A percentile compares a stretch with the other conserved stretches of the same genome.
Evolutionary conservation across 2,329 filamentous ascomycete species (phyloP).

Genomic region (Podosphaera xanthii): DNA sequence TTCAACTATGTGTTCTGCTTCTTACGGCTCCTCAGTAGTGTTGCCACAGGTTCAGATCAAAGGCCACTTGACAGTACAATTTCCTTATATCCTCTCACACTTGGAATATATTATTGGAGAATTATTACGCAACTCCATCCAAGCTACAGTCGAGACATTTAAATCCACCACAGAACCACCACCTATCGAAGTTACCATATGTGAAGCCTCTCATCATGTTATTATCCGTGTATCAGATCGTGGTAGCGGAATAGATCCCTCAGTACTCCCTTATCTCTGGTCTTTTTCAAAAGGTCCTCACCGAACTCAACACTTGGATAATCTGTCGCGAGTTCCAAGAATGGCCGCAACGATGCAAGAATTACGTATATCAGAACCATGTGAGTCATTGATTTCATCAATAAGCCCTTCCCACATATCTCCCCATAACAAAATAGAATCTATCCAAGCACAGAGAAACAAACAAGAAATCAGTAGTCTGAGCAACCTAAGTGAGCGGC

Average conservation of each 20-base stretch:
- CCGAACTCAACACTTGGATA: constrained; percentile 54
- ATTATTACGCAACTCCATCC: constrained; percentile 80
- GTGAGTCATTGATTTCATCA: background rate
- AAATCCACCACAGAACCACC: constrained; percentile 26
- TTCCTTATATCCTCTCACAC: constrained; percentile 89
- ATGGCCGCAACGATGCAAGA: constrained; percentile 91
- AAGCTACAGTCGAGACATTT: constrained; percentile 57
- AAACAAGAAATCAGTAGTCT: constrained; percentile 29
- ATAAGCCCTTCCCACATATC: background rate
- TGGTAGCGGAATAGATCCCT: constrained; percentile 71
- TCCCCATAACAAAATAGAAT: background rate
- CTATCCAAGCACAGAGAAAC: background rate
- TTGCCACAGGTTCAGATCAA: constrained; percentile 66
- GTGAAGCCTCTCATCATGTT: constrained; percentile 81
- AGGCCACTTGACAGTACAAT: constrained; percentile 72
- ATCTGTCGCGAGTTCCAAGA: constrained; percentile 66
- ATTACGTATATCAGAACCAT: constrained; percentile 25
- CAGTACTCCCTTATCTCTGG: constrained; percentile 78
- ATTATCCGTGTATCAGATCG: constrained; percentile 92
- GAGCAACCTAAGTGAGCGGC: constrained; percentile 55
- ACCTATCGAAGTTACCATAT: constrained; percentile 83
- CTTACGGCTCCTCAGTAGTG: constrained; percentile 45
- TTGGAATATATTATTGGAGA: constrained; percentile 95
- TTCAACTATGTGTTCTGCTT: constrained; percentile 47
- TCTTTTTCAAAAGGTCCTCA: constrained; percentile 82